Evolutionary conservation across 768 basidiomycete genomes (phyloP), one percentile per base, ranked within the genome.

Genomic region (Hericium erinaceus): DNA sequence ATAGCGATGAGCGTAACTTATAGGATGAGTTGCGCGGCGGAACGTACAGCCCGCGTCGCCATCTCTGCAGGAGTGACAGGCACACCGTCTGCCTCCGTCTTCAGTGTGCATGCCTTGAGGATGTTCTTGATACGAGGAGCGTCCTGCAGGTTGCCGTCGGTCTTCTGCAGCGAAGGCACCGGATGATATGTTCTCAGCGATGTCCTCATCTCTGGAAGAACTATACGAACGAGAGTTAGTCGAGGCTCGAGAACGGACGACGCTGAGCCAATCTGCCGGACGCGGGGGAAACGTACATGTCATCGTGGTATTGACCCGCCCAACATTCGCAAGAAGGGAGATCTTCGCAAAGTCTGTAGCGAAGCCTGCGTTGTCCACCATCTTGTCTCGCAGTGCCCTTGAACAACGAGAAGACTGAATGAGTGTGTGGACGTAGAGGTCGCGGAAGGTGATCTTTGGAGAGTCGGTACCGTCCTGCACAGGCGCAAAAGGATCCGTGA

Each of bases 171-270:
- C 13, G 80, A 77, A 16, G 89, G 87, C 11, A 92, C 77, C 5
- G 89, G 86, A 65, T 90, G 88, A 66, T 90, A 91, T 24, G 85
- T 85, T 59, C 87, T 75, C 60, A 88, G 78, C 15, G 83, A 75
- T 1, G 88, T 90, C 65, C 83, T 82, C 86, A 89, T 88, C 69
- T 87, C 86, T 40, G 84, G 84, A 66, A 88, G 88, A 72, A 89
- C 86, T 87, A 62, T 5, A 52, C 53, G 41, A 33, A 33, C 33
- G 58, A 24, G 58, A 10, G 15, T 12, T 9, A 46, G 48, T 50
- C 46, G 55, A 39, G 16, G 38, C 41, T 39, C 38, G 28, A 39
- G 33, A 33, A 33, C 33, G 48, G 41, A 48, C 9, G 48, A 39
- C 26, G 26, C 49, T 18, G 7, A 40, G 16, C 48, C n/a, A 26